Percentiles rank a stretch among this genome's conserved stretches.
These are phyloP conservation scores for Calamus simplicifolius DNA, from an alignment of 176 grass and related monocot genomes.

Conservation along the genomic window DNA sequence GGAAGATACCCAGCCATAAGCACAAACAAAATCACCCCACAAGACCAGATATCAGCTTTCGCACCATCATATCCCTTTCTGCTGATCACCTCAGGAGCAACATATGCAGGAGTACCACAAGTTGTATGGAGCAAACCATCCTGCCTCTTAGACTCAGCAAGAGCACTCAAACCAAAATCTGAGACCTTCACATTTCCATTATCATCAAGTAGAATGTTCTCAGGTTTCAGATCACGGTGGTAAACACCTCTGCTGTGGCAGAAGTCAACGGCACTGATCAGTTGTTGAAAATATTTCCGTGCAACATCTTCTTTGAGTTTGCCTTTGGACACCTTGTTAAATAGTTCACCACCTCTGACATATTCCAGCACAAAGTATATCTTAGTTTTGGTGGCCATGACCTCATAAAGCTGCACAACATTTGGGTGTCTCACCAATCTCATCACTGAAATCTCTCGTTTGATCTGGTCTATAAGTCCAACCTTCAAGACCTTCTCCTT, in stretches of 20 bases:
- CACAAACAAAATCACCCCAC: not conserved
- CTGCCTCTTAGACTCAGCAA: not conserved
- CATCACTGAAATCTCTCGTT: slow-evolving; percentile 2
- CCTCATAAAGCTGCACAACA: slow-evolving; percentile 8
- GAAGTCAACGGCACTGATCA: not conserved
- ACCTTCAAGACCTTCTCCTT: slow-evolving; percentile 4
- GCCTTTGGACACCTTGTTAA: not conserved
- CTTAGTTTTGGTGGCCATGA: slow-evolving; percentile 6
- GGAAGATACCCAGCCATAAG: not conserved
- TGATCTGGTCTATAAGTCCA: slow-evolving; percentile 1
- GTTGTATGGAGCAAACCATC: slow-evolving; percentile 2
- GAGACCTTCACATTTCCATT: slow-evolving; percentile 2
- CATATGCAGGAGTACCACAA: slow-evolving; percentile 5
- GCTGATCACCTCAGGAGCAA: slow-evolving; percentile 4
- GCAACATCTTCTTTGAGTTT: slow-evolving; percentile 3
- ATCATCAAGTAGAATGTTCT: not conserved
- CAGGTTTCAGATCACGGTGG: slow-evolving; percentile 4
- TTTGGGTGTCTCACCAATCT: slow-evolving; percentile 6
- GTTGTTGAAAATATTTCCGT: not conserved
- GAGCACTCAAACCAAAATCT: slow-evolving; percentile 4
- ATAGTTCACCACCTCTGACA: slow-evolving; percentile 4
- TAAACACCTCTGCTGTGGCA: slow-evolving; percentile 8
- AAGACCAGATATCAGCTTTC: slow-evolving; percentile 5
- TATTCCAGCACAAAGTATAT: slow-evolving; percentile 7
- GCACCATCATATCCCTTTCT: slow-evolving; percentile 3